A percentile compares a stretch with the other conserved stretches of the same genome.
Evolutionary conservation across 2,329 filamentous ascomycete species (phyloP).

Genomic region (Allantophomopsis lycopodina): DNA sequence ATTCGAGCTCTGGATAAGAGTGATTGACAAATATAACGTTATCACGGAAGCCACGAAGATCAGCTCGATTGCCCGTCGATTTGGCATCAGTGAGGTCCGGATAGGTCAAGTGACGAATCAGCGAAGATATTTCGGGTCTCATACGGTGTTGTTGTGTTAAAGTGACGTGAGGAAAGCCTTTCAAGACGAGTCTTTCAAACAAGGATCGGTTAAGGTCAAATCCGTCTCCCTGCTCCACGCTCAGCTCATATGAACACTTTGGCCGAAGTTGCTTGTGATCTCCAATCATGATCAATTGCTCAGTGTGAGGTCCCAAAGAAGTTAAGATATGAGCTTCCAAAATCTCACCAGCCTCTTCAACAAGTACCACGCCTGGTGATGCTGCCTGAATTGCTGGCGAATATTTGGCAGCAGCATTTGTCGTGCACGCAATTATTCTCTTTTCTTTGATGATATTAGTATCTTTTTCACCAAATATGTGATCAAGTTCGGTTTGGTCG

Average conservation of each 20-base stretch:
- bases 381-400: constrained; percentile 35
- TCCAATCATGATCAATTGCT: constrained; percentile 57
- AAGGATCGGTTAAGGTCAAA: constrained; percentile 55
- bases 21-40: constrained; percentile 58
- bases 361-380: constrained; percentile 43
- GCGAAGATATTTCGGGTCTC: constrained; percentile 49
- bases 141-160: constrained; percentile 54
- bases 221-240: constrained; percentile 47
- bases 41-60: constrained; percentile 40
- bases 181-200: constrained; percentile 51
- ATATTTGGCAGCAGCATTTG: constrained; percentile 54
- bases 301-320: constrained; percentile 35
- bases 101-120: constrained; percentile 46
- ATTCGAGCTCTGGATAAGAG: constrained; percentile 32
- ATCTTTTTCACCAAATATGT: constrained; percentile 28
- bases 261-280: constrained; percentile 63
- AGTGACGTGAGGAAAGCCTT: constrained; percentile 36
- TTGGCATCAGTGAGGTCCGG: constrained; percentile 41
- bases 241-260: constrained; percentile 47
- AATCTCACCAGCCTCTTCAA: constrained; percentile 65
- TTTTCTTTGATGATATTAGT: constrained; percentile 32
- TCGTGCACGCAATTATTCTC: constrained; percentile 56
- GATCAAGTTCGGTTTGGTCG: constrained; percentile 24
- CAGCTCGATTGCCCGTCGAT: constrained; percentile 29
- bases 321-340: constrained; percentile 54